These are phyloP conservation scores for Fusarium kyushuense DNA, from an alignment of 2,329 filamentous ascomycete genomes.

Conservation along the genomic window DNA sequence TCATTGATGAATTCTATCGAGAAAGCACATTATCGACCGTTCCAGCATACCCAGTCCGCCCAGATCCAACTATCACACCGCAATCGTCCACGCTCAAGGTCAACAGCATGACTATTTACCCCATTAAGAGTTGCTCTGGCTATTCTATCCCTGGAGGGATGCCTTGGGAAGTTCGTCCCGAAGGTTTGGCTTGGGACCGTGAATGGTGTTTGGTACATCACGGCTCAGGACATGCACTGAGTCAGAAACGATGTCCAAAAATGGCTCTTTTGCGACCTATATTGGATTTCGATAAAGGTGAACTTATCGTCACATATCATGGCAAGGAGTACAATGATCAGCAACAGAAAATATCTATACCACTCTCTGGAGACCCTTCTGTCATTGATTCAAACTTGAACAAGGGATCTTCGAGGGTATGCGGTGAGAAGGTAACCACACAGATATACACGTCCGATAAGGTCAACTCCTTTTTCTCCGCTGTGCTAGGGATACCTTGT, in stretches of 20 bases:
- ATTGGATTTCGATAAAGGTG: conserved; percentile 76
- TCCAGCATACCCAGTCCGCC: not conserved
- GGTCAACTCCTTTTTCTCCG: conserved; percentile 82
- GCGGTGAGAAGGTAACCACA: conserved; percentile 81
- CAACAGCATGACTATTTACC: conserved; percentile 81
- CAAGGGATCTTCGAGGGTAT: conserved; percentile 74
- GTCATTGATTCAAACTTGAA: conserved; percentile 61
- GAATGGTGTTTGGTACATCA: conserved; percentile 96
- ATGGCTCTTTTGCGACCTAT: conserved; percentile 87
- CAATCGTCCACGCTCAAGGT: conserved; percentile 53
- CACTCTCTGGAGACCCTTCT: conserved; percentile 75
- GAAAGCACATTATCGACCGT: conserved; percentile 22
- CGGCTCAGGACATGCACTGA: conserved; percentile 85
- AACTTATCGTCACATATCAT: conserved; percentile 71
- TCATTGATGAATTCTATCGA: conserved; percentile 73
- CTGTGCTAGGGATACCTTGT: conserved; percentile 81
- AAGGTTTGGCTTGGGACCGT: conserved; percentile 92
- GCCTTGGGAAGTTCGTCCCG: conserved; percentile 80
- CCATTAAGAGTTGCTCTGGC: conserved; percentile 93
- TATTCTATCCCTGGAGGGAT: conserved; percentile 74
- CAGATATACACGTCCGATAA: conserved; percentile 74
- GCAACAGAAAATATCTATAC: conserved; percentile 61
- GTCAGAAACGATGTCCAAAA: conserved; percentile 86
- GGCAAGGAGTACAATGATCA: conserved; percentile 49
- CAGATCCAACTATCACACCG: not conserved